Conservation (phyloP, 192 early-diverging fungal genomes). For the Rhizophagus sp. region DNA sequence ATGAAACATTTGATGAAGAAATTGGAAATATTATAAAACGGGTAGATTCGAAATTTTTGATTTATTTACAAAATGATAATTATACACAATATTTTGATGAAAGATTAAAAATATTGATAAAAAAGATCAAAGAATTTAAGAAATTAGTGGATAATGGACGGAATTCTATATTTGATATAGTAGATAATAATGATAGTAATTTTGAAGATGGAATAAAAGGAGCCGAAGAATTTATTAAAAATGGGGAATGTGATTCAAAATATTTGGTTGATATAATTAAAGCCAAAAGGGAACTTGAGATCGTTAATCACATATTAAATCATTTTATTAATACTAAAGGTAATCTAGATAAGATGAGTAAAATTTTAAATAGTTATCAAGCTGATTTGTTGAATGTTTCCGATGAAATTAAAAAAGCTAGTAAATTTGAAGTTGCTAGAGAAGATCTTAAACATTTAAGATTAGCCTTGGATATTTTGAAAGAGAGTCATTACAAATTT, state of each 20-base stretch:
- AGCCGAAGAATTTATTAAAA: background rate
- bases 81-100: background rate
- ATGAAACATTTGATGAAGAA: slow-evolving; percentile 12
- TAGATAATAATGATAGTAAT: background rate
- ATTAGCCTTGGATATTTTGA: background rate
- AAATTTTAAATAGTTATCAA: background rate
- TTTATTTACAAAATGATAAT: background rate
- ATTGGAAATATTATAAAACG: background rate
- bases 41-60: no score
- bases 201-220: background rate
- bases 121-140: background rate
- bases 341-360: background rate
- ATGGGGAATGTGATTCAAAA: no score
- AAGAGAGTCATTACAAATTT: slow-evolving; percentile 1
- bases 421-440: background rate
- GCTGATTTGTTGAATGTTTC: background rate
- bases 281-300: background rate
- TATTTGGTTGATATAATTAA: background rate
- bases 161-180: background rate
- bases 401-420: background rate
- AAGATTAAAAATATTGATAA: background rate
- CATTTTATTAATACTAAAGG: background rate
- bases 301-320: background rate
- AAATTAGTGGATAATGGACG: background rate
- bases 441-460: background rate